Evolutionary conservation across 2,329 filamentous ascomycete species (phyloP), one percentile per base, ranked within the genome.

Genomic region (Emmonsiellopsis sp.): DNA sequence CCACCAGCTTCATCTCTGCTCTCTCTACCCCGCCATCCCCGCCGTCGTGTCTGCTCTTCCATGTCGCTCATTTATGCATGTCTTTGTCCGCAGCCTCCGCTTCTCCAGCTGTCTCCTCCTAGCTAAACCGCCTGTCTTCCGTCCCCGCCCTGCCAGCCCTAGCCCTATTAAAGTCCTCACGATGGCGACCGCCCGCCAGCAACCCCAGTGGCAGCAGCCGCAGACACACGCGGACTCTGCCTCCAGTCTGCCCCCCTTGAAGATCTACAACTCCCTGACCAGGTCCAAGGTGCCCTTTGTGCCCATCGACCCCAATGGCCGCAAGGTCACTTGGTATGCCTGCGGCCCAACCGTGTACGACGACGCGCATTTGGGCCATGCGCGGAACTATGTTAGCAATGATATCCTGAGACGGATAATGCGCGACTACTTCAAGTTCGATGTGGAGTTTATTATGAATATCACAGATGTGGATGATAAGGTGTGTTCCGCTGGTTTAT

Each of bases 401-500:
- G 90, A 95, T 69, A 90, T 95, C 59, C 84, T 95, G 61, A 81
- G 90, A 57, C 83, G 90, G 63, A 88, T 95, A 62, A 73, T 95
- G 70, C 77, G 80, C 64, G 83, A 92, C 68, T 92, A 93, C 71
- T 94, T 95, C 68, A 82, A 83, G 57, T 93, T 87, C 69, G 76
- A 89, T 42, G 82, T 95, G 60, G 82, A 84, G 56, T 95, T 94
- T 72, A 87, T 95, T 59, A 93, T 94, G 85, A 95, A 95, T 72
- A 89, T 93, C 58, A 95, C 90, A 31, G 90, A 92, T 63, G 80
- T 92, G 40, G 86, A 90, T 61, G 84, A 87, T 70, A 86, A 86
- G 78, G 81, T 83, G 64, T 43, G 60, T 54, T 31, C 10, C 35
- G 8, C 34, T 52, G 11, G 20, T 41, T 26, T 30, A 10, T 10